Base-by-base conservation (phyloP, 2,329 filamentous ascomycete genomes). In the Dactylellina drechsleri region DNA sequence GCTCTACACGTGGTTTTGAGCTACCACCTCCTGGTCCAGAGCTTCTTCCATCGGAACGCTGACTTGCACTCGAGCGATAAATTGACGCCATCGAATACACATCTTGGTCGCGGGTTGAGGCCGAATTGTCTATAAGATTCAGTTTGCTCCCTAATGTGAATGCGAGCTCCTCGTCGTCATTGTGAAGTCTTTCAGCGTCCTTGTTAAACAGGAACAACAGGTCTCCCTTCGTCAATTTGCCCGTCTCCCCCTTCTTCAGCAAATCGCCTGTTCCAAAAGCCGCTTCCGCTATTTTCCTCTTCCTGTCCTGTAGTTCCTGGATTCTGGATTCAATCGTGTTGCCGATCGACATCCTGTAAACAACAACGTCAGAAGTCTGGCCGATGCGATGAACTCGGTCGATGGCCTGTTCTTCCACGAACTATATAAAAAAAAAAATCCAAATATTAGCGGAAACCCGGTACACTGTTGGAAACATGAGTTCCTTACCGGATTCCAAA, bases 351-450 rank as follows among this genome's bases (percentile, higher is more conserved):
- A 99, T 88, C 80, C 95, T 96, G 85, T 97, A 99, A 77, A 99
- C 92, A 66, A 94, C 88, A 40, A 99, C 95, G 80, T 98, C 93
- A 47, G 94, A 87, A 0, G 92, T 97, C 83, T 99, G 95, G 47
- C 96, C 98, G 62, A 99, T 90, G n/a, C 95, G 92, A 81, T 99
- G 95, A 26, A 99, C 95, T 65, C 95, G 92, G 82, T 99, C 95
- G 79, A 99, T 99, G 57, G 95, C 95, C 85, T 99, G 95, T 82
- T 99, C 95, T 84, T 99, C 95, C 40, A 99, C 92, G 80, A 99
- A 99, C 87, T 92, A 78, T 23, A 23, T 4, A 4, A 23, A 23
- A n/a, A 66, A 23, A 60, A 41, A 7, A 50, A 45, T 77, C 41
- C 66, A n/a, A 54, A 73, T 23, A 31, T 78, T 28, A 65, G 50